Base-by-base conservation (phyloP, 2,329 filamentous ascomycete species). In the Davidsoniella australis region DNA sequence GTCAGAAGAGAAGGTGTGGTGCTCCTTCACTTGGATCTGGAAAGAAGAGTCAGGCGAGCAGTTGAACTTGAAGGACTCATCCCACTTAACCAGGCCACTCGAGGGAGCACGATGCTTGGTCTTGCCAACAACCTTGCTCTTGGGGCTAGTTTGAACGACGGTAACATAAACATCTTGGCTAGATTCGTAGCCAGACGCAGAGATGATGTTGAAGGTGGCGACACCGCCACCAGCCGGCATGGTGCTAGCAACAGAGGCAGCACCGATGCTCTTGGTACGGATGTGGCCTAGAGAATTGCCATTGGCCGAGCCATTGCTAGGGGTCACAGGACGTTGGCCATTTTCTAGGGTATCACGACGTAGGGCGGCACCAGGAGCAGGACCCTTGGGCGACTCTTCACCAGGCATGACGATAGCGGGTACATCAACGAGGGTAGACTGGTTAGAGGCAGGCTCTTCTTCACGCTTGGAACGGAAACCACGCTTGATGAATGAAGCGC, bases 401-500 rank as follows among this genome's bases (percentile, higher is more conserved):
- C 48, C 48, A 3, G 44, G 48, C 36, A 33, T 58, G 9, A 68
- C 66, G 51, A 50, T 55, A 18, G 66, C 61, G 2, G 68, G 67
- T 49, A 63, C 63, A 50, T 68, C 67, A 43, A 58, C 62, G 42
- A 57, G 62, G 55, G 71, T 62, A 29, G 63, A 61, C 23, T 65
- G 60, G 24, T 67, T 65, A 44, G 70, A 70, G 23, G 73, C 44
- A 10, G 67, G 63, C 5, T 71, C 52, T 17, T 75, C 72, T 47
- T 76, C 76, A 62, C 84, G 85, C 61, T 78, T 77, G 52, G 80
- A 72, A 58, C 80, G 82, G 64, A 96, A 80, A 16, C 86, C 85
- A 53, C 85, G 83, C 56, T 84, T 83, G 55, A 98, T 70, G 71
- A 96, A 95, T 0, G 85, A 88, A 5, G 87, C 91, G 42, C 87